These are phyloP conservation scores for Ceratonia siliqua DNA, from an alignment of 306 rosid genomes.

Conservation along the genomic window DNA sequence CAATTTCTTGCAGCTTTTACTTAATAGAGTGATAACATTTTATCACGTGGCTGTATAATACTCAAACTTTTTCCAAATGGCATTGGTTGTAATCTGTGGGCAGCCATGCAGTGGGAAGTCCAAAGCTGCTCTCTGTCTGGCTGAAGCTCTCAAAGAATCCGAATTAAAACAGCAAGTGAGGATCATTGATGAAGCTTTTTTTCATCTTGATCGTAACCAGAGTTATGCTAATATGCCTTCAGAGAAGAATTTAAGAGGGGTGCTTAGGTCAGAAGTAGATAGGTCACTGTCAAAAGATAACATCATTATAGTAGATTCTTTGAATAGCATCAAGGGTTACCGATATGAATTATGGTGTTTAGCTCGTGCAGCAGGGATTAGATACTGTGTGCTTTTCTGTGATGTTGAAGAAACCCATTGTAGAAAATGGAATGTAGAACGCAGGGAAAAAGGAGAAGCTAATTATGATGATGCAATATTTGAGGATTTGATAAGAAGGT, in stretches of 20 bases:
- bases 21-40: slow-evolving; percentile 6
- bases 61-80: slow-evolving; percentile 48
- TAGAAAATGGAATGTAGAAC: slow-evolving; percentile 80
- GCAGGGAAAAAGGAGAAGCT: slow-evolving; percentile 67
- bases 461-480: slow-evolving; percentile 66
- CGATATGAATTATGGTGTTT: slow-evolving; percentile 96
- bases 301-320: slow-evolving; percentile 75
- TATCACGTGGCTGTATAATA: not conserved
- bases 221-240: slow-evolving; percentile 86
- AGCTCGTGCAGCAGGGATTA: slow-evolving; percentile 84
- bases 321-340: slow-evolving; percentile 91
- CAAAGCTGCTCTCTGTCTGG: slow-evolving; percentile 56
- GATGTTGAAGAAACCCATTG: slow-evolving; percentile 71
- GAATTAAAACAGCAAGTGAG: slow-evolving; percentile 56
- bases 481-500: slow-evolving; percentile 81
- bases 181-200: slow-evolving; percentile 69
- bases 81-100: slow-evolving; percentile 92
- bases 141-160: slow-evolving; percentile 69
- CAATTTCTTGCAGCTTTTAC: slow-evolving; percentile 30
- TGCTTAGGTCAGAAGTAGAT: slow-evolving; percentile 89
- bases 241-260: slow-evolving; percentile 92
- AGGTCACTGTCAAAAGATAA: slow-evolving; percentile 73
- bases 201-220: slow-evolving; percentile 83
- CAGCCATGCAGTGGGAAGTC: slow-evolving; percentile 92
- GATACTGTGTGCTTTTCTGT: slow-evolving; percentile 82